Evolutionary conservation across 495 filamentous ascomycete genomes (phyloP).

Genomic region (Staphylotrichum tortipilum): DNA sequence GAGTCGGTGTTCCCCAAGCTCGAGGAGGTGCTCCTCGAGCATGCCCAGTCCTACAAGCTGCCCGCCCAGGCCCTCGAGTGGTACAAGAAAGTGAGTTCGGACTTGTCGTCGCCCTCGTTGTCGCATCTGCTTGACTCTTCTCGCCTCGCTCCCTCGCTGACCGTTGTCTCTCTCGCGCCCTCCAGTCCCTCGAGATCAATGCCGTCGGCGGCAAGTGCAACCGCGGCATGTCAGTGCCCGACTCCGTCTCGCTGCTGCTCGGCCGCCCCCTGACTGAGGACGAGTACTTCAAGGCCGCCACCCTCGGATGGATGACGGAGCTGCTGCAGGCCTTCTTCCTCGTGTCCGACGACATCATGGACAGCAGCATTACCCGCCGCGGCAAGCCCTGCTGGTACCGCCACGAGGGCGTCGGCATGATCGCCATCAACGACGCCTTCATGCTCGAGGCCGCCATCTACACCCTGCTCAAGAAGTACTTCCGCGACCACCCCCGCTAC

Average conservation of each 20-base stretch:
- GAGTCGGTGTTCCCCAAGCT: slow-evolving; percentile 78
- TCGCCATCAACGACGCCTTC: slow-evolving; percentile 98
- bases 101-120: too few relatives aligned
- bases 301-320: slow-evolving; percentile 94
- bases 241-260: slow-evolving; percentile 75
- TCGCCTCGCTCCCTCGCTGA: too few relatives aligned
- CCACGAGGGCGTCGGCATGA: slow-evolving; percentile 74
- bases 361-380: slow-evolving; percentile 83
- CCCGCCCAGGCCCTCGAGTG: slow-evolving; percentile 77
- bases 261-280: slow-evolving; percentile 60
- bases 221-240: slow-evolving; percentile 94
- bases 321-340: slow-evolving; percentile 98
- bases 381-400: slow-evolving; percentile 94
- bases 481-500: slow-evolving; percentile 76
- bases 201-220: slow-evolving; percentile 94
- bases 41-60: slow-evolving; percentile 70
- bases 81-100: slow-evolving; percentile 73
- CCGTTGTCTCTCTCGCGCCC: slow-evolving; percentile 6
- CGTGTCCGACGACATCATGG: slow-evolving; percentile 98
- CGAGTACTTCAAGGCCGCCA: slow-evolving; percentile 75
- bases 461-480: slow-evolving; percentile 83
- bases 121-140: too few relatives aligned
- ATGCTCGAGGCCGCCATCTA: slow-evolving; percentile 90
- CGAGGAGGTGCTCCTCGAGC: slow-evolving; percentile 63
- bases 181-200: slow-evolving; percentile 72